Conservation (phyloP, 371 early-diverging fungal genomes). For the Parasitella parasitica region DNA sequence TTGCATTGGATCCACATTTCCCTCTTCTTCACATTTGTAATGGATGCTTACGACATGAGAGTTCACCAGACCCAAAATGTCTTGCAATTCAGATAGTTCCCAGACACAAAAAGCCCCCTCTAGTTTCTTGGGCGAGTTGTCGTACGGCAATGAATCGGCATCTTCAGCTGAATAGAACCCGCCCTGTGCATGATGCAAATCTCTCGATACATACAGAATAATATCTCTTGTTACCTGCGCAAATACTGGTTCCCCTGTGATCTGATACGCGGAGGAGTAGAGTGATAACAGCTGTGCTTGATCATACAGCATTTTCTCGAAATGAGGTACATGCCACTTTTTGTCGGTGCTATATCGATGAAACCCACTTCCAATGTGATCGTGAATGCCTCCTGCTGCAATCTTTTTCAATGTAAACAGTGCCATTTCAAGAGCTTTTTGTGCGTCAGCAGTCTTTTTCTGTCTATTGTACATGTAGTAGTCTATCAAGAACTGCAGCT, state of each 20-base stretch:
- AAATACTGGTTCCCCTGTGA: constrained; percentile 49
- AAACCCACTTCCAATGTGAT: constrained; percentile 17
- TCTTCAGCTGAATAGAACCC: constrained; percentile 76
- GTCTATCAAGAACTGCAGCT: constrained; percentile 55
- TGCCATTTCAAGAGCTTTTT: constrained; percentile 58
- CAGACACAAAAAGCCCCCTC: constrained; percentile 77
- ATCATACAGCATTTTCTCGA: constrained; percentile 73
- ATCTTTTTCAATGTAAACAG: constrained; percentile 58
- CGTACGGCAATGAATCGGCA: constrained; percentile 62
- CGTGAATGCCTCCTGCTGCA: constrained; percentile 65
- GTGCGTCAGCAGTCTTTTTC: constrained; percentile 23
- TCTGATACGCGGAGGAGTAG: constrained; percentile 47
- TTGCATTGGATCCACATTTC: constrained; percentile 57
- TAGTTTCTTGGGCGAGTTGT: constrained; percentile 38
- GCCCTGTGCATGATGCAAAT: constrained; percentile 49
- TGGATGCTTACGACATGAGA: constrained; percentile 44
- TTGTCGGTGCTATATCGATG: constrained; percentile 44
- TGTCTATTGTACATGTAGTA: constrained; percentile 42
- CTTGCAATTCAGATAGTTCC: constrained; percentile 50
- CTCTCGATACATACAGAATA: constrained; percentile 52
- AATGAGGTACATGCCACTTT: constrained; percentile 57
- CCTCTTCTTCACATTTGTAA: constrained; percentile 52
- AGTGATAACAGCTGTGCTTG: constrained; percentile 64
- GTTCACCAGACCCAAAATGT: constrained; percentile 35
- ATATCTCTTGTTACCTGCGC: constrained; percentile 55